Evolutionary conservation across 2,329 filamentous ascomycete genomes (phyloP).

Genomic region (Metarhizium rileyi): DNA sequence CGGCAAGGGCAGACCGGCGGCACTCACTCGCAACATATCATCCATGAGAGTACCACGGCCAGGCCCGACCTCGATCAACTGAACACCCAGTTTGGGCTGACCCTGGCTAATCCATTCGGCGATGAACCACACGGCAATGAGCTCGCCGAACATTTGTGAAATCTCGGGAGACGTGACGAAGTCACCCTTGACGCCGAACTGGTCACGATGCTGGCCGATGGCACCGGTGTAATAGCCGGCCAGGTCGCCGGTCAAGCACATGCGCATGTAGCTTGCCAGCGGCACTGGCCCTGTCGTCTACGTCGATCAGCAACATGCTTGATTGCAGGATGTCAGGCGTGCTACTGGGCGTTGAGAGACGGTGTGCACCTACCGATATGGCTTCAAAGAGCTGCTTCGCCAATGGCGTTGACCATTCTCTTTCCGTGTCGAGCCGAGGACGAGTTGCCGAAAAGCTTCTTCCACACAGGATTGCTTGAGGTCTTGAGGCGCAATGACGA

Average conservation of each 20-base stretch:
- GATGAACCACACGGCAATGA: slow-evolving; percentile 89
- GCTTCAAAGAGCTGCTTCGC: slow-evolving; percentile 80
- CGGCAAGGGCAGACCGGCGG: too few relatives aligned
- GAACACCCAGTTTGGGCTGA: slow-evolving; percentile 59
- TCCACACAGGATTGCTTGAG: background rate
- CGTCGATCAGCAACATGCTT: background rate
- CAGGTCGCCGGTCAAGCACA: slow-evolving; percentile 85
- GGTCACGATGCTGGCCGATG: slow-evolving; percentile 59
- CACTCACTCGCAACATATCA: slow-evolving; percentile 75
- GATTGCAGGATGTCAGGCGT: background rate
- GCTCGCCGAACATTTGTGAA: slow-evolving; percentile 91
- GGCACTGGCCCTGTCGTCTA: slow-evolving; percentile 80
- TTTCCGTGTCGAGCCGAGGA: slow-evolving; percentile 22
- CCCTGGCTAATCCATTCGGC: slow-evolving; percentile 96
- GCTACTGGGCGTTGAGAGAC: background rate
- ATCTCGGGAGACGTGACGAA: slow-evolving; percentile 98
- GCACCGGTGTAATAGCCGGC: slow-evolving; percentile 89
- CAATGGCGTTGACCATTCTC: slow-evolving; percentile 85
- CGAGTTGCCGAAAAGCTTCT: slow-evolving; percentile 1
- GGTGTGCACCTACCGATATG: slow-evolving; percentile 54
- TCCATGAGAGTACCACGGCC: slow-evolving; percentile 95
- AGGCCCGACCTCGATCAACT: slow-evolving; percentile 89
- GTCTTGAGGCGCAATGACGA: background rate
- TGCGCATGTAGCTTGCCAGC: slow-evolving; percentile 93
- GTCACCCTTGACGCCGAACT: slow-evolving; percentile 88